These are phyloP conservation scores for Uncinocarpus reesii DNA, from an alignment of 2,329 filamentous ascomycete species.

Conservation along the genomic window DNA sequence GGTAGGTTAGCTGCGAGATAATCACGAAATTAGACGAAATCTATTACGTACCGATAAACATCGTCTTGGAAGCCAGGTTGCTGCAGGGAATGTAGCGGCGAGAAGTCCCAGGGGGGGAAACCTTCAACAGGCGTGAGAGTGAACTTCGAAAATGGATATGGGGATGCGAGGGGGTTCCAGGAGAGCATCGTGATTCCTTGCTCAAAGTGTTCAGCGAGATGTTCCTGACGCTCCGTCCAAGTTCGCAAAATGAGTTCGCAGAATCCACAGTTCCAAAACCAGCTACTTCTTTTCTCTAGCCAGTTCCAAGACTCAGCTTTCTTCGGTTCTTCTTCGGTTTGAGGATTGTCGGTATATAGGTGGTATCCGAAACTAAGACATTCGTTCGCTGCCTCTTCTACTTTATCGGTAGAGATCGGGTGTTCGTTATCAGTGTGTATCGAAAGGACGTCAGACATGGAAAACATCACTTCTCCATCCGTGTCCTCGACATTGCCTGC, in stretches of 20 bases:
- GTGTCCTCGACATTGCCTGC: not conserved
- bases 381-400: not conserved
- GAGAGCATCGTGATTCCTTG: conserved; percentile 13
- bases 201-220: conserved; percentile 16
- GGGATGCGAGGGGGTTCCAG: conserved; percentile 14
- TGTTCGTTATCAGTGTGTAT: not conserved
- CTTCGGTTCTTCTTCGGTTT: not conserved
- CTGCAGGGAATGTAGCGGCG: conserved; percentile 8
- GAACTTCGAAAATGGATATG: conserved; percentile 13
- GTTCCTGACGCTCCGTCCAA: conserved; percentile 16
- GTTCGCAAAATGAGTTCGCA: conserved; percentile 13
- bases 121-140: conserved; percentile 11
- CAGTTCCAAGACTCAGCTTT: conserved; percentile 10
- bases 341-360: not conserved
- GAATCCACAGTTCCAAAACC: conserved; percentile 18
- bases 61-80: conserved; percentile 10
- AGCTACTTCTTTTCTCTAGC: conserved; percentile 10
- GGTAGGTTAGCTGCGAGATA: not conserved
- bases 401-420: not conserved
- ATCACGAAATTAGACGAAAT: not conserved
- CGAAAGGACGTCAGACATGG: conserved; percentile 10
- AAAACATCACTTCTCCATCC: conserved; percentile 4
- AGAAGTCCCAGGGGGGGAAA: conserved; percentile 11
- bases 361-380: conserved; percentile 8
- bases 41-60: conserved; percentile 6